A percentile compares a stretch with the other conserved stretches of the same genome.
phyloP scores from a whole-genome alignment of 1,284 basidiomycete genomes.

The Puccinia triticina region DNA sequence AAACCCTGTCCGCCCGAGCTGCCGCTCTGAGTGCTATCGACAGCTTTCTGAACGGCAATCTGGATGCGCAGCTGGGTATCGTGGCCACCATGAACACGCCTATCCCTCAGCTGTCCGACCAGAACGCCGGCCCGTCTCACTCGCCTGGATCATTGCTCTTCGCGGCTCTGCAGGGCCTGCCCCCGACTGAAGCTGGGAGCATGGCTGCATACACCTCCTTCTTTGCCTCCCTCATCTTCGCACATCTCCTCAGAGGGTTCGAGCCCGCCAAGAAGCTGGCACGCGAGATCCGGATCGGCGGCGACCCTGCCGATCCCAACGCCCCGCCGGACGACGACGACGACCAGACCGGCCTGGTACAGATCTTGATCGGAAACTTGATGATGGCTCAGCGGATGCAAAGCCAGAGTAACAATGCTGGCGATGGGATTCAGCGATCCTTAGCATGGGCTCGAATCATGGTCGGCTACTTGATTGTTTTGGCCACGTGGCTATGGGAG shows the following conservation, averaged over 20 bases:
- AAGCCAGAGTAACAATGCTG: slow-evolving; percentile 60
- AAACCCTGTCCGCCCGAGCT: slow-evolving; percentile 51
- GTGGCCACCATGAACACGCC: slow-evolving; percentile 64
- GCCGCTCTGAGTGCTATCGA: slow-evolving; percentile 53
- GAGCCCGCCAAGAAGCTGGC: slow-evolving; percentile 66
- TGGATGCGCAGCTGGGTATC: slow-evolving; percentile 62
- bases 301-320: slow-evolving; percentile 56
- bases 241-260: slow-evolving; percentile 65
- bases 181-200: slow-evolving; percentile 56
- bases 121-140: slow-evolving; percentile 55
- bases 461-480: slow-evolving; percentile 78
- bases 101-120: slow-evolving; percentile 51
- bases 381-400: slow-evolving; percentile 68
- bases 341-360: slow-evolving; percentile 63
- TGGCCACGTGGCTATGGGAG: slow-evolving; percentile 96
- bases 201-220: slow-evolving; percentile 65
- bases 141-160: slow-evolving; percentile 65
- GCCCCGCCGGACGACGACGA: slow-evolving; percentile 64
- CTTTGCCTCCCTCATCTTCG: slow-evolving; percentile 64
- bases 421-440: slow-evolving; percentile 64
- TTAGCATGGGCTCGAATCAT: slow-evolving; percentile 87
- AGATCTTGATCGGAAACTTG: slow-evolving; percentile 67
- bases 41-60: slow-evolving; percentile 60
- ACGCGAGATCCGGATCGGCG: slow-evolving; percentile 60
- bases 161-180: slow-evolving; percentile 63